Evolutionary conservation across 2,329 filamentous ascomycete species (phyloP).

Genomic region (Penicillium brevicompactum): DNA sequence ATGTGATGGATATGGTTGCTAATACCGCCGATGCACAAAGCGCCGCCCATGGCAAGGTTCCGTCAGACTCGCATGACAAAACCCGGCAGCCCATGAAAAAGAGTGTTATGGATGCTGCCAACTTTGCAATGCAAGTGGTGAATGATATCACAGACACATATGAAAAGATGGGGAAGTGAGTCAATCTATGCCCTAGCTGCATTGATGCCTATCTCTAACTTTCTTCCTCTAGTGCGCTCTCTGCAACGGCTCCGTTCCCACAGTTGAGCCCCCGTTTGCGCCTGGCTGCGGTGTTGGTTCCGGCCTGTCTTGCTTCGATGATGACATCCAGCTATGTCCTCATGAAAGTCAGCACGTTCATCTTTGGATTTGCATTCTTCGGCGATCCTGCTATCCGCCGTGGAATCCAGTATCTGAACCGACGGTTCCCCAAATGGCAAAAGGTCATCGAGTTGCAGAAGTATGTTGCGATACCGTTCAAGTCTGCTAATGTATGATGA

Average conservation of each 20-base stretch:
- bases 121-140: conserved; percentile 69
- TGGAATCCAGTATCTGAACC: conserved; percentile 54
- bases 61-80: conserved; percentile 64
- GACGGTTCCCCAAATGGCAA: conserved; percentile 69
- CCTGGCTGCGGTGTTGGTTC: conserved; percentile 56
- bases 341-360: conserved; percentile 67
- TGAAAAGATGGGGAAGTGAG: conserved; percentile 64
- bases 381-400: conserved; percentile 72
- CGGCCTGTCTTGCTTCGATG: conserved; percentile 55
- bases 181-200: not conserved
- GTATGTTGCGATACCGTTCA: conserved; percentile 12
- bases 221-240: conserved; percentile 52
- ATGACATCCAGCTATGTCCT: conserved; percentile 62
- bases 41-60: conserved; percentile 54
- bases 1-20: conserved; percentile 60
- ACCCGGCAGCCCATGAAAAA: conserved; percentile 77
- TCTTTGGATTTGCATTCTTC: conserved; percentile 75
- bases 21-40: conserved; percentile 58
- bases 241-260: conserved; percentile 66
- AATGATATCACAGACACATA: conserved; percentile 63
- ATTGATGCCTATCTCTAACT: not conserved
- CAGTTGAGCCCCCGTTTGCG: conserved; percentile 55
- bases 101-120: conserved; percentile 75
- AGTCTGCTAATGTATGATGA: not conserved
- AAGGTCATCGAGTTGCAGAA: conserved; percentile 74